Base-by-base conservation (phyloP, 2,329 filamentous ascomycete species). In the Coniella lustricola region DNA sequence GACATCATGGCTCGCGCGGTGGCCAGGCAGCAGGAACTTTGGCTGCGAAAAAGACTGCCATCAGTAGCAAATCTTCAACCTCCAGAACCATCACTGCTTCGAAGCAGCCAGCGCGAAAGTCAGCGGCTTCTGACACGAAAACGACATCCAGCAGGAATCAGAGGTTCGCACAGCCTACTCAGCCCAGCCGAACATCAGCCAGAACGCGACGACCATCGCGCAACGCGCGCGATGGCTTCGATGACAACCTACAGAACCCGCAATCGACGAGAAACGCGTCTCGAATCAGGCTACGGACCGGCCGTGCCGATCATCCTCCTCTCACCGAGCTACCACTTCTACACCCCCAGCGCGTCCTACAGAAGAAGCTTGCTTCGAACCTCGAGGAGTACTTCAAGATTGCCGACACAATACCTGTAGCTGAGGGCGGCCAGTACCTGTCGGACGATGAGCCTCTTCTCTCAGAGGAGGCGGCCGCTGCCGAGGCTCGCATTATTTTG, bases 401-500 rank as follows among this genome's bases (percentile, higher is more conserved):
- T 46, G 78, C 73, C 2, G 68, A 68, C 14, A 59, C 66, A 3
- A 69, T 82, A 43, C 71, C 78, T 4, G 70, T 82, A 4, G 74
- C 79, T 41, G 70, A 81, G 41, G 81, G 80, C 29, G 81, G 81
- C 4, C 65, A 78, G n/a, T 64, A 72, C 21, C 61, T 68, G 3
- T 65, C 71, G 2, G 79, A 84, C 48, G 77, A 83, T 67, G 76
- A 73, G 0, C 71, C 73, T 1, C 62, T 65, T 14, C 78, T 77
- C 55, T 84, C 81, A 1, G 71, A 81, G 10, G 79, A 84, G 46
- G 74, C 79, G 59, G 82, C 84, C 2, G 62, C 69, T 38, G 74
- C 76, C 46, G 90, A 96, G 65, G 90, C 88, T 1, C 67, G 68
- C 14, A 67, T 81, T n/a, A 78, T 93, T 16, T 56, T 81, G 49